These are phyloP conservation scores for Heterobasidion irregulare DNA, from an alignment of 1,284 basidiomycete genomes.

Conservation along the genomic window DNA sequence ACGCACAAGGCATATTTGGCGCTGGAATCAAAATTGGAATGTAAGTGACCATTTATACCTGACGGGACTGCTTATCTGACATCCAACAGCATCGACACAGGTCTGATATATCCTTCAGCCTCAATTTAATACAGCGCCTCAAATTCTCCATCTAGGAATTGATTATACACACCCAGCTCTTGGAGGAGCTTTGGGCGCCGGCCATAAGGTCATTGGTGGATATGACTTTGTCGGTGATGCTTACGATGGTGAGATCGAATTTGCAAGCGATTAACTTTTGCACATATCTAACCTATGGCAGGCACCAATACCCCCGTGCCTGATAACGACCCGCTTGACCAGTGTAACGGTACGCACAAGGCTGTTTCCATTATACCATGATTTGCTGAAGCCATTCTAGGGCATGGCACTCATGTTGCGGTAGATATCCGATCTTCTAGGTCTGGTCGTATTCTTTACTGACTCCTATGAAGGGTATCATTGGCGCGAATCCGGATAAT, in stretches of 20 bases:
- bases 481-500: too few relatives aligned
- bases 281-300: slow-evolving; percentile 9
- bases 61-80: too few relatives aligned
- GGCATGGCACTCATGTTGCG: too few relatives aligned
- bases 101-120: too few relatives aligned
- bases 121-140: slow-evolving; percentile 3
- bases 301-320: slow-evolving; percentile 36
- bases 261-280: slow-evolving; percentile 17
- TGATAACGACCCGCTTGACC: slow-evolving; percentile 36
- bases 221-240: slow-evolving; percentile 43
- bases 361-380: slow-evolving; percentile 11
- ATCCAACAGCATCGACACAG: too few relatives aligned
- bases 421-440: too few relatives aligned
- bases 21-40: too few relatives aligned
- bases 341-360: slow-evolving; percentile 40
- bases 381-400: too few relatives aligned
- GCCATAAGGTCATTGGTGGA: slow-evolving; percentile 52
- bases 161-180: slow-evolving; percentile 59
- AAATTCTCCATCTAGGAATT: slow-evolving; percentile 20
- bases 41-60: too few relatives aligned
- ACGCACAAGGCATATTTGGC: too few relatives aligned
- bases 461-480: too few relatives aligned
- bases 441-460: too few relatives aligned
- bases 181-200: slow-evolving; percentile 53
- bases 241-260: slow-evolving; percentile 9